Evolutionary conservation across 352 stramenopile species (phyloP).

Genomic region (Chrysophaeum taylorii): DNA sequence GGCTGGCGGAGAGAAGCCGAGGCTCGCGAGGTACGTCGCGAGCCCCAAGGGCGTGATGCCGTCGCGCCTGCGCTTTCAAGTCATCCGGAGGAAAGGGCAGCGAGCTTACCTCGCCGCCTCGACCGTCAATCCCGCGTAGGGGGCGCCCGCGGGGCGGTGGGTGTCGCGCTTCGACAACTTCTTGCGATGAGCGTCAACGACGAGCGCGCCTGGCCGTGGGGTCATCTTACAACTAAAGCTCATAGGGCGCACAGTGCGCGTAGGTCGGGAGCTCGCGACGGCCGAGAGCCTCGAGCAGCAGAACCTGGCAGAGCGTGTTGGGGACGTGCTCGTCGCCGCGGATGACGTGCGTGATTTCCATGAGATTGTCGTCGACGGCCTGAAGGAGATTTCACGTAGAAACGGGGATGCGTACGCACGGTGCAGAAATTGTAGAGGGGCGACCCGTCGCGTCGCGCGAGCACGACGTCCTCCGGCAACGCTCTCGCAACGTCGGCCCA

Average conservation of each 20-base stretch:
- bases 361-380: conserved; percentile 72
- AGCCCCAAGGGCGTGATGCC: conserved; percentile 85
- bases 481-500: conserved; percentile 35
- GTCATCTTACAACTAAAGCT: too few relatives aligned
- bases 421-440: conserved; percentile 43
- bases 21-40: conserved; percentile 92
- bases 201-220: conserved; percentile 69
- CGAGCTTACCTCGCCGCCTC: background rate
- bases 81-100: background rate
- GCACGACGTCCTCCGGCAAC: conserved; percentile 36
- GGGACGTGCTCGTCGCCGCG: conserved; percentile 59
- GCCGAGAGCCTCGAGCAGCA: conserved; percentile 36
- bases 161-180: conserved; percentile 87
- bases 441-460: conserved; percentile 32
- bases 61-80: conserved; percentile 75
- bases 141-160: background rate
- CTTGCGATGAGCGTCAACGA: conserved; percentile 90
- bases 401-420: conserved; percentile 29
- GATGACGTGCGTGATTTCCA: conserved; percentile 82
- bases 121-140: background rate
- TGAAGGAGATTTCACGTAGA: too few relatives aligned
- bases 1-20: conserved; percentile 62
- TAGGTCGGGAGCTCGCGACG: conserved; percentile 28
- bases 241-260: conserved; percentile 43
- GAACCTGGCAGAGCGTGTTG: conserved; percentile 34